phyloP scores from a whole-genome alignment of 202 grass and related monocot species.

The Setaria viridis region DNA sequence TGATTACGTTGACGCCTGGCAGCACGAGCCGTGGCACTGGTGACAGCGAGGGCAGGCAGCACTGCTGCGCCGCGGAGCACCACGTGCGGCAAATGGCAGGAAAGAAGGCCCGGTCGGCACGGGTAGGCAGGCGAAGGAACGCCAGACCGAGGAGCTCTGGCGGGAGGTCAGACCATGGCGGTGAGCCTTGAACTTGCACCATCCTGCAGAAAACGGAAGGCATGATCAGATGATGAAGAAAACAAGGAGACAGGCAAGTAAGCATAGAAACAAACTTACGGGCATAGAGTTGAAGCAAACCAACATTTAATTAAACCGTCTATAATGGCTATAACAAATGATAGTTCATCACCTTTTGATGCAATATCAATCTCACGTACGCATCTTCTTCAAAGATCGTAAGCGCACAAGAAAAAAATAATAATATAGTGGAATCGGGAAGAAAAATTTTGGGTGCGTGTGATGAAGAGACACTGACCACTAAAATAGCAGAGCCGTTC shows the following conservation, averaged over 20 bases:
- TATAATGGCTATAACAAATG: too few species aligned
- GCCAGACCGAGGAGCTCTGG: not conserved
- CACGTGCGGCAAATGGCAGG: not conserved
- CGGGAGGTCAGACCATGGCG: not conserved
- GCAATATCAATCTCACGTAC: not conserved
- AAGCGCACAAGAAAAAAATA: not conserved
- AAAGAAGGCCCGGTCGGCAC: not conserved
- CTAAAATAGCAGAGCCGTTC: not conserved
- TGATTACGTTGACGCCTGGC: not conserved
- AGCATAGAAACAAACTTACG: not conserved
- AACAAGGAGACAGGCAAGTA: not conserved
- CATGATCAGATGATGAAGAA: not conserved
- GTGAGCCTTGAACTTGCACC: not conserved
- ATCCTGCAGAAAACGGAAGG: not conserved
- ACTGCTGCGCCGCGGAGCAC: not conserved
- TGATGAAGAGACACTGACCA: not conserved
- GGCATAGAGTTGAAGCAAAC: not conserved
- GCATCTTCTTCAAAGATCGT: not conserved
- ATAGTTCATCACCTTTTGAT: not conserved
- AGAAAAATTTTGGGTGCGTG: not conserved
- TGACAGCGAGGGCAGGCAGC: not conserved
- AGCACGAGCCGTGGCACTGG: not conserved
- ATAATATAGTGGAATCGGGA: not conserved
- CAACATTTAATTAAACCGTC: too few species aligned
- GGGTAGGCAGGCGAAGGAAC: not conserved